Base-by-base conservation (phyloP, 1,284 basidiomycete species). In the Fistulinella cinereoalba region DNA sequence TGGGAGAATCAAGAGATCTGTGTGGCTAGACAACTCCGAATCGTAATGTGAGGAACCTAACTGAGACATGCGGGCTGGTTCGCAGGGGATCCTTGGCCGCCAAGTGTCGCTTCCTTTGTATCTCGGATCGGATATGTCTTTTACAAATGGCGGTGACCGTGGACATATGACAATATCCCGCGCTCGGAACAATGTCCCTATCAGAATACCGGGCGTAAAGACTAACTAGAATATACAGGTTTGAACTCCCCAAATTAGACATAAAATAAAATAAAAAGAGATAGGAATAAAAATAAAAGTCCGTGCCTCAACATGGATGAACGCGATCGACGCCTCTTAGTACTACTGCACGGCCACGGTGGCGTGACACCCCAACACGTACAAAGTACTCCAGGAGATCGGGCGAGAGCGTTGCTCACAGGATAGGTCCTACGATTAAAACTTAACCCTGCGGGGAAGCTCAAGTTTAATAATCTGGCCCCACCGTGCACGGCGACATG, bases 321-420 rank as follows among this genome's bases (percentile, higher is more conserved):
- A 13, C 60, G 49, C 56, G 62, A 64, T 64, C 58, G 64, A 59
- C 64, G 51, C 39, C 49, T 28, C n/a, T n/a, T n/a, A n/a, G n/a
- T n/a, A n/a, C n/a, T n/a, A n/a, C n/a, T n/a, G n/a, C n/a, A n/a
- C n/a, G n/a, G n/a, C n/a, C n/a, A 31, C n/a, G 25, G 38, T 44
- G 43, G 43, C 43, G 24, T 42, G 52, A 37, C 38, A 25, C 46
- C 37, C 43, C 25, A 46, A 56, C 54, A 65, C 50, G 54, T 65
- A 65, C 58, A 49, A 45, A 43, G 28, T 47, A 24, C 21, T 29
- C 44, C 48, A 53, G 56, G 58, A 57, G 50, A 63, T 49, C 39
- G 49, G 27, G 34, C 27, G 19, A 15, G n/a, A n/a, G n/a, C n/a
- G n/a, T n/a, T n/a, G n/a, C n/a, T n/a, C n/a, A n/a, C n/a, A n/a